Evolutionary conservation across 2,329 filamentous ascomycete species (phyloP).

Genomic region (Xylaria polymorpha): DNA sequence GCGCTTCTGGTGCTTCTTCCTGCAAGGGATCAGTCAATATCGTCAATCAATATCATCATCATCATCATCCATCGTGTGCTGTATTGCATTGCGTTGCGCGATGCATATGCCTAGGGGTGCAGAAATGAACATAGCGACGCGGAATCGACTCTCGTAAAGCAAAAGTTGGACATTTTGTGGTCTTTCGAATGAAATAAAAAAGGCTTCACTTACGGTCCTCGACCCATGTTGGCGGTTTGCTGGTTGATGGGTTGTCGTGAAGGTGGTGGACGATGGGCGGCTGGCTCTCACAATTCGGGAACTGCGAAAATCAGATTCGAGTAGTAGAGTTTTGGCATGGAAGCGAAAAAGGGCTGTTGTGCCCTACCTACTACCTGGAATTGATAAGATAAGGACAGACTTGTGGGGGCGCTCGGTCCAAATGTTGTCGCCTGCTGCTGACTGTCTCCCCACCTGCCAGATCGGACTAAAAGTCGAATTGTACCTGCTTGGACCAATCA

Average conservation of each 20-base stretch:
- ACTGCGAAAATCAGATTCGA: constrained; percentile 35
- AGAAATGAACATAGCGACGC: not conserved
- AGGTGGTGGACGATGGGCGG: constrained; percentile 42
- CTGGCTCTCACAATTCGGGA: constrained; percentile 31
- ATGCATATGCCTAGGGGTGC: not conserved
- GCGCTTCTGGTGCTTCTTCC: constrained; percentile 99
- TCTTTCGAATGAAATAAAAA: not conserved
- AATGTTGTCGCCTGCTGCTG: not conserved
- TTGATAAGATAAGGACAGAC: constrained; percentile 35
- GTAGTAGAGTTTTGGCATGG: constrained; percentile 35
- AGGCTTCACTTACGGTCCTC: constrained; percentile 63
- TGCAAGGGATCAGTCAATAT: constrained; percentile 56
- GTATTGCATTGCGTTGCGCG: not conserved
- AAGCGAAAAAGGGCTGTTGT: constrained; percentile 49
- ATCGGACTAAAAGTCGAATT: no score
- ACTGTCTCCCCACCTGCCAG: no score
- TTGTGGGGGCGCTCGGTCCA: not conserved
- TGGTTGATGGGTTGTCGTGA: constrained; percentile 51
- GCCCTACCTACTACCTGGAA: constrained; percentile 43
- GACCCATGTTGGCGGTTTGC: constrained; percentile 58
- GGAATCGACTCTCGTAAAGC: not conserved
- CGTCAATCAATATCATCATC: not conserved
- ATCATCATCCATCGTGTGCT: not conserved
- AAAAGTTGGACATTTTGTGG: no score
- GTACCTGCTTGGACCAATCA: no score